A percentile compares a stretch with the other conserved stretches of the same genome.
These are phyloP conservation scores for Diaporthe eres DNA, from an alignment of 2,329 filamentous ascomycete genomes.

Conservation along the genomic window DNA sequence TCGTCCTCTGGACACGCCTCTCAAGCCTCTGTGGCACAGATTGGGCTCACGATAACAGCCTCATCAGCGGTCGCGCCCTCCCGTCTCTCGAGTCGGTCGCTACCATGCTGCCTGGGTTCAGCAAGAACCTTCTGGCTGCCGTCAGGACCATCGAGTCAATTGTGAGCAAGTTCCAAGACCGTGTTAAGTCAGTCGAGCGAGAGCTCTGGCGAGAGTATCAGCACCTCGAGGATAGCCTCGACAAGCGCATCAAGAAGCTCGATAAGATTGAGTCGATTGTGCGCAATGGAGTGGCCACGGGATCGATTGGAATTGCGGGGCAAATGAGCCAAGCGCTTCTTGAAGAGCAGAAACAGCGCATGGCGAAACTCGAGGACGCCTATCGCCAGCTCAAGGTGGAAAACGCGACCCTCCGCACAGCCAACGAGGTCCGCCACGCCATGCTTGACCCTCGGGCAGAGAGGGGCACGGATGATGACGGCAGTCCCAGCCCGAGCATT, in stretches of 20 bases:
- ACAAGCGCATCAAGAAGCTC: constrained; percentile 84
- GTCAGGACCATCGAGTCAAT: constrained; percentile 89
- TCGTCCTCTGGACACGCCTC: constrained; percentile 91
- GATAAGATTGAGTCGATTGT: constrained; percentile 88
- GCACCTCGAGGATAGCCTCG: constrained; percentile 83
- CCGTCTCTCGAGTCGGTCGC: constrained; percentile 89
- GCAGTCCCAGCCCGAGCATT: constrained; percentile 67
- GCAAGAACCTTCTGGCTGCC: constrained; percentile 88
- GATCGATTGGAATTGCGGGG: constrained; percentile 54
- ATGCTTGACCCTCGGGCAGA: constrained; percentile 54
- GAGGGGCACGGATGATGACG: constrained; percentile 48
- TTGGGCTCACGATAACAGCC: constrained; percentile 90
- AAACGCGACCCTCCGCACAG: constrained; percentile 77
- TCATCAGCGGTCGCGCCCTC: constrained; percentile 87
- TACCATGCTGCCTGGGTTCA: constrained; percentile 88
- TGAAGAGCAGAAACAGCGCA: constrained; percentile 60
- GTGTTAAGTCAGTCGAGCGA: constrained; percentile 88
- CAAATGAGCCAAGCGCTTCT: constrained; percentile 42
- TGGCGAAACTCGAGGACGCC: constrained; percentile 70
- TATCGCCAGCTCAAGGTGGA: constrained; percentile 76
- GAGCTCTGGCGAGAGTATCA: constrained; percentile 95
- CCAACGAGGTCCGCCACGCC: constrained; percentile 69
- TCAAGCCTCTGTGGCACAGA: constrained; percentile 89
- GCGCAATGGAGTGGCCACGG: constrained; percentile 72
- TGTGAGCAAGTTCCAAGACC: constrained; percentile 81